A percentile compares a stretch with the other conserved stretches of the same genome.
phyloP scores from a whole-genome alignment of 768 basidiomycete genomes.

The Hydnum rufescens region DNA sequence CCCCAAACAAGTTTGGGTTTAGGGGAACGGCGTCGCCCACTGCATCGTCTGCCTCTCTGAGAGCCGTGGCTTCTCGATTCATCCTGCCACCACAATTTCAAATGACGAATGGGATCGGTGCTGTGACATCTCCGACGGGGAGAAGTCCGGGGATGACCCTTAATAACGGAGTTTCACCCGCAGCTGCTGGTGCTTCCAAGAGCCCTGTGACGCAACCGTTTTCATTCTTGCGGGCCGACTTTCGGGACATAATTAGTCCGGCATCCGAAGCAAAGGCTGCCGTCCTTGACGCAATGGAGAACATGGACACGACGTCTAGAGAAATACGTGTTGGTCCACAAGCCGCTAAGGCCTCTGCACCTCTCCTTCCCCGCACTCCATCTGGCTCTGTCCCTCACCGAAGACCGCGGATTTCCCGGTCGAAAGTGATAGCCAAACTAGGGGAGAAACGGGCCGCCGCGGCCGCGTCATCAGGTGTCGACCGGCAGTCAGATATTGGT shows the following conservation, averaged over 20 bases:
- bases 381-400: background rate
- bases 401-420: conserved; percentile 8
- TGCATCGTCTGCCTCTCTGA: background rate
- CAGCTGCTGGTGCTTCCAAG: background rate
- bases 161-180: too few species aligned
- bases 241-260: background rate
- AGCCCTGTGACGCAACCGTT: background rate
- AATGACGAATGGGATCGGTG: background rate
- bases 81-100: background rate
- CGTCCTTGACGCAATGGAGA: too few species aligned
- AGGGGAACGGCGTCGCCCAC: background rate
- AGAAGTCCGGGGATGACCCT: too few species aligned
- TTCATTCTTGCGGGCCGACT: background rate
- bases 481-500: background rate
- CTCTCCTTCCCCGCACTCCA: background rate
- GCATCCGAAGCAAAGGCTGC: background rate
- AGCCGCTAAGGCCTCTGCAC: background rate
- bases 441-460: conserved; percentile 4
- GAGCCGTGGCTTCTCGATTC: background rate
- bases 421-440: conserved; percentile 10
- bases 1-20: too few species aligned
- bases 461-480: too few species aligned
- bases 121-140: background rate
- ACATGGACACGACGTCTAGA: too few species aligned
- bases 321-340: background rate